phyloP scores from a whole-genome alignment of 2,329 filamentous ascomycete genomes.

The Xylariaceae sp. region DNA sequence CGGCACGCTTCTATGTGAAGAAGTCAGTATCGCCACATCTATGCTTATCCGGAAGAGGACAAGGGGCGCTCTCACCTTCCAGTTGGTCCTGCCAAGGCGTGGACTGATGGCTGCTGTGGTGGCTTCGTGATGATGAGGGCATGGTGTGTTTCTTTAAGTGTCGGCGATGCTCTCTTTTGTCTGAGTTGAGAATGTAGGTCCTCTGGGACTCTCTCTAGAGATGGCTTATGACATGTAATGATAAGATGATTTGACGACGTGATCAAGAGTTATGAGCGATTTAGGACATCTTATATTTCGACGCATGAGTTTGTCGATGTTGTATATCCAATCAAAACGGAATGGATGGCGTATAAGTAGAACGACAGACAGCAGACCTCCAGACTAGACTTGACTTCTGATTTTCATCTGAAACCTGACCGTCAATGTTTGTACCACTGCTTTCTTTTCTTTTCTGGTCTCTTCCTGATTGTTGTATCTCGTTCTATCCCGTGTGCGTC shows the following conservation, averaged over 20 bases:
- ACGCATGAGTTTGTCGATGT: background rate
- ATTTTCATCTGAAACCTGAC: no score
- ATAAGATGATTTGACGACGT: no score
- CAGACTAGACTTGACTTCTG: no score
- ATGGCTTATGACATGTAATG: no score
- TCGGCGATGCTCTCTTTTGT: no score
- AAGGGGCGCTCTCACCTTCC: slow-evolving; percentile 37
- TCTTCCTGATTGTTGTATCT: slow-evolving; percentile 7
- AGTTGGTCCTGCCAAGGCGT: slow-evolving; percentile 54
- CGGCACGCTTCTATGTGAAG: slow-evolving; percentile 50
- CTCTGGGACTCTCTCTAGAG: background rate
- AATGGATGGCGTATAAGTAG: no score
- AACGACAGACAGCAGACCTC: no score
- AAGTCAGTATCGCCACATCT: slow-evolving; percentile 8
- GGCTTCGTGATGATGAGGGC: slow-evolving; percentile 18
- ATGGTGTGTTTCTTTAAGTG: slow-evolving; percentile 12
- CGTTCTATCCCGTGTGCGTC: no score
- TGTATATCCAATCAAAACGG: no score
- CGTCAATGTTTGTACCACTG: no score
- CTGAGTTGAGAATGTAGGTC: slow-evolving; percentile 8
- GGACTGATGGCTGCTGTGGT: slow-evolving; percentile 12
- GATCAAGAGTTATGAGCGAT: no score
- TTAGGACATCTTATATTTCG: background rate
- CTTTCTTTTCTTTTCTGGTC: slow-evolving; percentile 1
- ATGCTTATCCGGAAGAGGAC: no score